phyloP scores from a whole-genome alignment of 306 rosid species.

The Castanea mollissima region DNA sequence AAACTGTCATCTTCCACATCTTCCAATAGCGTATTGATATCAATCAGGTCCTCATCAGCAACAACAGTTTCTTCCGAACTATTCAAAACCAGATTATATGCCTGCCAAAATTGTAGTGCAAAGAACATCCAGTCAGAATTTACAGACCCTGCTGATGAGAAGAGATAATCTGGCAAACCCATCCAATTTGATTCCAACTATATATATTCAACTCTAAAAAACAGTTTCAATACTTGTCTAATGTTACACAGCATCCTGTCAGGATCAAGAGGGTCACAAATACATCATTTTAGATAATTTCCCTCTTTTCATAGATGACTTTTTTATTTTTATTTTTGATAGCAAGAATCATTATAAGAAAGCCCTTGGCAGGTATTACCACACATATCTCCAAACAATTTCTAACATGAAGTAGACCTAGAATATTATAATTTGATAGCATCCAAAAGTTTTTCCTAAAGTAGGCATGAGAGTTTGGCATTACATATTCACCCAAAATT shows the following conservation, averaged over 20 bases:
- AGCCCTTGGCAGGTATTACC: too few relatives aligned
- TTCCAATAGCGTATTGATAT: slow-evolving; percentile 67
- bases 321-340: too few relatives aligned
- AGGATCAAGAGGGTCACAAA: not conserved
- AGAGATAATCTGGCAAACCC: not conserved
- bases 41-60: slow-evolving; percentile 65
- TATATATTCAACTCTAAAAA: not conserved
- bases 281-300: not conserved
- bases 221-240: not conserved
- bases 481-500: too few relatives aligned
- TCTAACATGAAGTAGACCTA: too few relatives aligned
- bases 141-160: not conserved
- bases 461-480: too few relatives aligned
- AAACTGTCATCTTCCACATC: slow-evolving; percentile 81
- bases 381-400: too few relatives aligned
- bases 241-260: not conserved
- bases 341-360: too few relatives aligned
- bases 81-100: slow-evolving; percentile 28
- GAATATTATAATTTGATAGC: too few relatives aligned
- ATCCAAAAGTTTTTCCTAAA: too few relatives aligned
- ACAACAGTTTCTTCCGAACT: slow-evolving; percentile 55
- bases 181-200: too few relatives aligned
- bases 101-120: slow-evolving; percentile 40
- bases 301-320: too few relatives aligned
- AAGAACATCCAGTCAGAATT: slow-evolving; percentile 2